phyloP scores from a whole-genome alignment of 2,329 filamentous ascomycete species.

The Meredithiella fracta region DNA sequence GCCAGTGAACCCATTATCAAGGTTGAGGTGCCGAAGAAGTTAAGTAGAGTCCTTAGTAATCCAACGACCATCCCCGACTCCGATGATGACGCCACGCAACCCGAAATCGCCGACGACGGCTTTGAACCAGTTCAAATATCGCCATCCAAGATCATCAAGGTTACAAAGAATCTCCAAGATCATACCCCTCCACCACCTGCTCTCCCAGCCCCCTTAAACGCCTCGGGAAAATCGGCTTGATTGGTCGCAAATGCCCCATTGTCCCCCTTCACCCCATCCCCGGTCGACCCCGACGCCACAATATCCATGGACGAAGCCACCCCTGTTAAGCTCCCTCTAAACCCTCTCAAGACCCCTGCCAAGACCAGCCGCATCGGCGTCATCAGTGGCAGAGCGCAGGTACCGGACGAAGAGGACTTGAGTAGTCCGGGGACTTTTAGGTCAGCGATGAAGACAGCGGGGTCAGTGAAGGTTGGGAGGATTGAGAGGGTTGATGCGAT shows the following conservation, averaged over 20 bases:
- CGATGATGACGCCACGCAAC: neutral
- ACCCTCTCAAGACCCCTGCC: neutral
- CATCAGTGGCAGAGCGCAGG: neutral
- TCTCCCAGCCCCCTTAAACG: neutral
- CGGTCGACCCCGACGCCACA: neutral
- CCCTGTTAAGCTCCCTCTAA: neutral
- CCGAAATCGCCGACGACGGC: conserved; percentile 10
- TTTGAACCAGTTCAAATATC: conserved; percentile 1
- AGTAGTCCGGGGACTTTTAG: too few relatives aligned
- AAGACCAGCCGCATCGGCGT: neutral
- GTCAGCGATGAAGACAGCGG: neutral
- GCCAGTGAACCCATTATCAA: too few relatives aligned
- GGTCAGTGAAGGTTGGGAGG: neutral
- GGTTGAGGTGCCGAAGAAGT: too few relatives aligned
- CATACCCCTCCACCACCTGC: neutral
- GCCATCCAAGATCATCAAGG: neutral
- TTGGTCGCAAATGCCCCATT: neutral
- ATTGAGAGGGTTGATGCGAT: too few relatives aligned
- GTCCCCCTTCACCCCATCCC: too few relatives aligned
- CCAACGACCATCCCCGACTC: neutral
- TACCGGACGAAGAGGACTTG: neutral
- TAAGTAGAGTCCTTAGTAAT: too few relatives aligned
- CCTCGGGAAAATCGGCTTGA: conserved; percentile 1
- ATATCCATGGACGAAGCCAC: conserved; percentile 9
- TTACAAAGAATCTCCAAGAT: neutral